Base-by-base conservation (phyloP, 768 basidiomycete genomes). In the Omphalotus guepiniiformis region DNA sequence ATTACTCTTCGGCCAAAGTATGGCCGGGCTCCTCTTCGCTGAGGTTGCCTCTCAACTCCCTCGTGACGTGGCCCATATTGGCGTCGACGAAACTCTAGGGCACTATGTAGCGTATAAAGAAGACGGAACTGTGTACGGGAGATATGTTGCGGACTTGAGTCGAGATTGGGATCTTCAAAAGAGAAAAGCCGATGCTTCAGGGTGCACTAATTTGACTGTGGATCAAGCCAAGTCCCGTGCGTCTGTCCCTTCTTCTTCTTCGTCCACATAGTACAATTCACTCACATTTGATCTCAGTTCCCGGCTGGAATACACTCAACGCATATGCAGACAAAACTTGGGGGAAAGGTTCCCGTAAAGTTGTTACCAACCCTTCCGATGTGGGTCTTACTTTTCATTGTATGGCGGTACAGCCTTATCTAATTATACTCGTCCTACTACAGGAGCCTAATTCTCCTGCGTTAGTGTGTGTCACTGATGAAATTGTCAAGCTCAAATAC, bases 361-460 rank as follows among this genome's bases (percentile, higher is more conserved):
- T 55, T 22, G 52, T 53, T 1, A 50, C 54, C 13, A 53, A 55
- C 30, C 52, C 54, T 25, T 22, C 2, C 7, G 45, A 54, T 12
- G 45, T 51, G 30, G 11, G 42, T 22, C 16, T 39, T 26, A 26
- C 26, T 1, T 39, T 25, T 9, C 2, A 18, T 15, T 3, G 5
- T 41, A 18, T 43, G 6, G 22, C 22, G 9, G 16, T 30, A 15
- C 34, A 4, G 11, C 22, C 13, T 16, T 19, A 19, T 18, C 34
- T 43, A 23, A 22, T 9, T 22, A 8, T 22, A 7, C 39, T 18
- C 3, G 9, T 39, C 13, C 2, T 39, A 43, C 28, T 43, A 43
- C 28, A n/a, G n/a, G n/a, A n/a, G n/a, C 26, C 28, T 19, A 30
- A 30, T 19, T 16, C 28, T 9, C 42, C 42, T 3, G 42, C 42